Conservation (phyloP, 768 basidiomycete genomes). For the Phallus indusiatus region DNA sequence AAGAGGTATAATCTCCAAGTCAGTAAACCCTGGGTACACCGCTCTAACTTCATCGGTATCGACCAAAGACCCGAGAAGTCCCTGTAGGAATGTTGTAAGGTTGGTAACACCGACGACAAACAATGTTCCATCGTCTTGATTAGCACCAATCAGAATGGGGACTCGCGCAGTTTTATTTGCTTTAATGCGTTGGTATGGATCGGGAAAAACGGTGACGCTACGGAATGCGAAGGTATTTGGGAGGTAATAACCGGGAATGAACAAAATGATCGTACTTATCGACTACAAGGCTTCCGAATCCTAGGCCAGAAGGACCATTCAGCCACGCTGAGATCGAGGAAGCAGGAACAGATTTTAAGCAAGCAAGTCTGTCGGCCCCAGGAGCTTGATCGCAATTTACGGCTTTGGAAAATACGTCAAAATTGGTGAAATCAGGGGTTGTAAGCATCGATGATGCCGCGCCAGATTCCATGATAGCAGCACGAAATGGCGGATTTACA, state of each 20-base stretch:
- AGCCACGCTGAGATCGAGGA: conserved; percentile 13
- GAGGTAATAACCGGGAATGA: neutral
- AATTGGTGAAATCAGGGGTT: conserved; percentile 26
- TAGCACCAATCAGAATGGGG: conserved; percentile 15
- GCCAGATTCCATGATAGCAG: conserved; percentile 40
- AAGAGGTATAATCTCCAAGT: conserved; percentile 10
- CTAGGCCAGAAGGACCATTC: conserved; percentile 10
- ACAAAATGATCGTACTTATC: conserved; percentile 5
- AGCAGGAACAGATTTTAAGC: conserved; percentile 17
- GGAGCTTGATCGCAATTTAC: conserved; percentile 14
- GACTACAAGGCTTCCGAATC: conserved; percentile 4
- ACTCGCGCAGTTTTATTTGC: conserved; percentile 12
- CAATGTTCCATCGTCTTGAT: conserved; percentile 14
- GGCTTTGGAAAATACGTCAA: conserved; percentile 15
- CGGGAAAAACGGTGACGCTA: conserved; percentile 5
- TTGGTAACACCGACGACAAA: conserved; percentile 13
- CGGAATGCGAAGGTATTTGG: too few species aligned
- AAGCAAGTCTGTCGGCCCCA: conserved; percentile 16
- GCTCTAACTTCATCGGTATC: conserved; percentile 10
- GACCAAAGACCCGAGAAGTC: conserved; percentile 2
- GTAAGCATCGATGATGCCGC: neutral
- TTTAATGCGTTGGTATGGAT: conserved; percentile 14
- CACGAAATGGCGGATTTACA: conserved; percentile 33
- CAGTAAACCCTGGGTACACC: conserved; percentile 17
- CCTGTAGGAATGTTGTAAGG: conserved; percentile 11